Evolutionary conservation across 306 rosid species (phyloP), one percentile per base, ranked within the genome.

Genomic region (Casuarina glauca): DNA sequence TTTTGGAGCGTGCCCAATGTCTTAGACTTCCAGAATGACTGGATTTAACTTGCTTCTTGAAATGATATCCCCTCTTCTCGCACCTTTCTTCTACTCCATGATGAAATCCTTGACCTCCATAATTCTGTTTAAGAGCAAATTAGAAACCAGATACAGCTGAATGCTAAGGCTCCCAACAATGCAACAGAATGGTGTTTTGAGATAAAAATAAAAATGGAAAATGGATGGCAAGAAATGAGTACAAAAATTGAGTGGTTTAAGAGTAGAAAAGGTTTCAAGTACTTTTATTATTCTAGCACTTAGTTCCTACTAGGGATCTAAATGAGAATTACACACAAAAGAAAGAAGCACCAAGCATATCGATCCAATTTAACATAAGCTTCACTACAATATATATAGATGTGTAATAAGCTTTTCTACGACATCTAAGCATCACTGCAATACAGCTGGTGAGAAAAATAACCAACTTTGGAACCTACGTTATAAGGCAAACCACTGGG

Each of bases 1-100:
- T 66, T 78, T 88, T 88, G 60, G 88, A 88, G 82, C 87, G 80
- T 2, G 68, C 90, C 92, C 92, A 88, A 4, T 58, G 81, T 70
- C 82, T 74, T 54, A 88, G 72, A 69, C 72, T 70, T 72, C 86
- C 86, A 7, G 90, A 77, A 78, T 72, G 82, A 66, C 58, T 46
- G 42, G 80, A 62, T 80, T 76, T 80, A 53, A 50, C 73, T 60
- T 69, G 88, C 82, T 86, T 82, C 81, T 80, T 74, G 73, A 72
- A 72, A 77, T 73, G 66, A 50, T 70, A 75, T 53, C 75, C 84
- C 39, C 62, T 72, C 78, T 26, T 58, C 67, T 81, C 73, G 9
- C 16, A 74, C 73, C 83, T 68, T 72, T 74, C 83, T 60, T 79
- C 78, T 50, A 32, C 72, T 15, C 55, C 82, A 72, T 35, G 26